Conservation (phyloP, 2,329 filamentous ascomycete species). For the Alternaria consortialis region DNA sequence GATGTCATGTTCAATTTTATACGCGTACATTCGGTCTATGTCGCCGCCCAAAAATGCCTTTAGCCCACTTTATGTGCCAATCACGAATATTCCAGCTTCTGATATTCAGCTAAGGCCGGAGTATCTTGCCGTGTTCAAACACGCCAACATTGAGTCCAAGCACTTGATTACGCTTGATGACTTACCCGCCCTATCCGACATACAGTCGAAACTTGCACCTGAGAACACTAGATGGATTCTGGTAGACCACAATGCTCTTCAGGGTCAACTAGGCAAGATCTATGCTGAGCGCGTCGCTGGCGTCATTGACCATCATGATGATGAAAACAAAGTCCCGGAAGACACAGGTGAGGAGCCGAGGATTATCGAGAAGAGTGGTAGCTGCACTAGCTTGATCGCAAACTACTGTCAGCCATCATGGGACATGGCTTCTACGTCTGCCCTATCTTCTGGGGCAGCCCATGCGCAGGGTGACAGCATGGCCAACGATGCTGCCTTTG, state of each 20-base stretch:
- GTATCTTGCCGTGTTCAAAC: slow-evolving; percentile 70
- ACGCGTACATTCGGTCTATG: slow-evolving; percentile 76
- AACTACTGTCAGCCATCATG: slow-evolving; percentile 67
- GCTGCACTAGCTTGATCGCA: slow-evolving; percentile 75
- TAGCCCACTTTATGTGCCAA: slow-evolving; percentile 70
- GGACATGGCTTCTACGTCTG: slow-evolving; percentile 58
- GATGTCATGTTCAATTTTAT: slow-evolving; percentile 75
- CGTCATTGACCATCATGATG: slow-evolving; percentile 81
- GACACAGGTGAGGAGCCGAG: slow-evolving; percentile 62
- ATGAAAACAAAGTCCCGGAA: slow-evolving; percentile 67
- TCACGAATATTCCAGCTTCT: slow-evolving; percentile 73
- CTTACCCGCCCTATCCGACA: slow-evolving; percentile 61
- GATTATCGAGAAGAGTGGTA: slow-evolving; percentile 72
- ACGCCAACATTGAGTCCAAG: slow-evolving; percentile 65
- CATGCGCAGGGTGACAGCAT: slow-evolving; percentile 52
- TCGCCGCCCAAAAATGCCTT: slow-evolving; percentile 57
- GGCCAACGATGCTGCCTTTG: slow-evolving; percentile 41
- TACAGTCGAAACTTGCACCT: slow-evolving; percentile 57
- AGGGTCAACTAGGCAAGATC: slow-evolving; percentile 65
- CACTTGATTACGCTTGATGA: slow-evolving; percentile 74
- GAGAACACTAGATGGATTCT: slow-evolving; percentile 74
- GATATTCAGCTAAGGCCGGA: slow-evolving; percentile 79
- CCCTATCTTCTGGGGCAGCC: slow-evolving; percentile 54
- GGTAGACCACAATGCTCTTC: slow-evolving; percentile 81
- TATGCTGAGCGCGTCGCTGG: slow-evolving; percentile 67